Evolutionary conservation across 2,329 filamentous ascomycete genomes (phyloP), one percentile per base, ranked within the genome.

Genomic region (Aspergillus arachidicola): DNA sequence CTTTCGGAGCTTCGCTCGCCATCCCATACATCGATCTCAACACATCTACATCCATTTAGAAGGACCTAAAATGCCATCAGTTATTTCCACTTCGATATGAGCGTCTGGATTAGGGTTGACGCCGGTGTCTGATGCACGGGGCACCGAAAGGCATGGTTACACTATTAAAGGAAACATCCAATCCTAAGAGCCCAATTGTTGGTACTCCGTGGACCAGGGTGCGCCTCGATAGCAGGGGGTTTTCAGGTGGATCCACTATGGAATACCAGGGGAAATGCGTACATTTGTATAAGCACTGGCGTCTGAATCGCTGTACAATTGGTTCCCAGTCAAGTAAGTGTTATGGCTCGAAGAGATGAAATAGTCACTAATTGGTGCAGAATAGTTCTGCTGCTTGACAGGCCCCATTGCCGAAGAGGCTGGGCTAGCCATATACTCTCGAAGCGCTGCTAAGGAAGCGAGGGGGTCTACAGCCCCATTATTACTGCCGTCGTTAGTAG

Each of bases 341-440:
- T 97, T 97, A 81, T 97, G 94, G 73, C 93, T 97, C 69, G 92
- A 96, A 66, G 90, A 96, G 75, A 97, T 94, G 77, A 93, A 97
- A 80, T 97, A 97, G 75, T 96, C 93, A 54, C 90, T 92, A 62
- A 96, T 84, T 4, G 92, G 91, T 58, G 85, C 86, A 0, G 85
- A 85, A 36, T 88, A 75, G 72, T 93, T 89, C 62, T 86, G 82
- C 66, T 79, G 72, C 34, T 79, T 69, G 26, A 77, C 62, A 9
- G 79, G 75, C 26, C 79, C 74, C 64, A 72, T 59, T 9, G 81
- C 83, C 68, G 79, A 80, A 9, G 81, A 80, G 16, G 77, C 73
- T 23, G 78, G 73, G 34, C 78, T 82, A 56, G 77, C 76, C 77
- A 86, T 82, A 66, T 84, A 84, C 53, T 77, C 74, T 38, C 82